A percentile compares a stretch with the other conserved stretches of the same genome.
Conservation (phyloP, 495 filamentous ascomycete genomes). For the Choiromyces venosus region DNA sequence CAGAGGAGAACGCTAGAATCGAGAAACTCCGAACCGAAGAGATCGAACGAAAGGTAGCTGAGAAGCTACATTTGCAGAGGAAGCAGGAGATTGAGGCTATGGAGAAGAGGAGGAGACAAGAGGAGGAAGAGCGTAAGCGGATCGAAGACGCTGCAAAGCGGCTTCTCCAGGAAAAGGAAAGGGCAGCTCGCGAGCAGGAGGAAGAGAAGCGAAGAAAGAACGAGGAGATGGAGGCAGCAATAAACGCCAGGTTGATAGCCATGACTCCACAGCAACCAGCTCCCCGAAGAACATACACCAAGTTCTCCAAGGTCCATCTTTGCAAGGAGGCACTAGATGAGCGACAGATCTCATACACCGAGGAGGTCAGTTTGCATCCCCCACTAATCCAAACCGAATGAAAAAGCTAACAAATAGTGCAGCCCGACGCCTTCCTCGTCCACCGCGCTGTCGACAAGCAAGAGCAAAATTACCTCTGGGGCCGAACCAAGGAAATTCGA, state of each 20-base stretch:
- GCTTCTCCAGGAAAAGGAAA: constrained; percentile 46
- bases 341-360: constrained; percentile 35
- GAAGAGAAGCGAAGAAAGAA: constrained; percentile 11
- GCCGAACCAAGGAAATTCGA: constrained; percentile 41
- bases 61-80: constrained; percentile 23
- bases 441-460: constrained; percentile 41
- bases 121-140: constrained; percentile 49
- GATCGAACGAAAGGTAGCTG: constrained; percentile 34
- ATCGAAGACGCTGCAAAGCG: constrained; percentile 44
- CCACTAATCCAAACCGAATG: background rate
- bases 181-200: constrained; percentile 29
- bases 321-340: constrained; percentile 43
- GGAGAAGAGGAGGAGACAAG: constrained; percentile 46
- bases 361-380: constrained; percentile 33
- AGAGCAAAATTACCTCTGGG: constrained; percentile 41
- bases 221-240: constrained; percentile 9
- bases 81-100: constrained; percentile 20
- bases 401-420: constrained; percentile 13
- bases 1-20: constrained; percentile 19
- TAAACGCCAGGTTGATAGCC: constrained; percentile 4
- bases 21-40: constrained; percentile 32
- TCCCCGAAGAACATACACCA: constrained; percentile 35
- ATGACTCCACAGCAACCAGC: constrained; percentile 15
- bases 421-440: constrained; percentile 40
- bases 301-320: constrained; percentile 40